phyloP scores from a whole-genome alignment of 2,329 filamentous ascomycete genomes.

The Cadophora luteo-olivacea region DNA sequence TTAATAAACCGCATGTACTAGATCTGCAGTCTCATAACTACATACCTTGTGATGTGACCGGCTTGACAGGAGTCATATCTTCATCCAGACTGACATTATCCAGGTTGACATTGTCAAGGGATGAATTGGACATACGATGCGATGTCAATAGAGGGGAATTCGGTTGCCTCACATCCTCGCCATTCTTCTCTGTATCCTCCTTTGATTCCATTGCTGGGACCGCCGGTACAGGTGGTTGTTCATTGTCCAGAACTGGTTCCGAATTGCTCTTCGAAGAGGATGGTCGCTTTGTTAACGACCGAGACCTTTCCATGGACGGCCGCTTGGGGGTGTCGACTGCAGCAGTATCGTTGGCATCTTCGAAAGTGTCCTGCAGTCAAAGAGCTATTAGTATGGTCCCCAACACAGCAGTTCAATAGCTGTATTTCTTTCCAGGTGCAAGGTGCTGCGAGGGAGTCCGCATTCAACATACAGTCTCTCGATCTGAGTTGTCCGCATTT shows the following conservation, averaged over 20 bases:
- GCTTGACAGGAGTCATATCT: slow-evolving; percentile 40
- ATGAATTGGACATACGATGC: slow-evolving; percentile 61
- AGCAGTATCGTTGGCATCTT: slow-evolving; percentile 74
- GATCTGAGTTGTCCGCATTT: slow-evolving; percentile 31
- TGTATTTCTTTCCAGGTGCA: slow-evolving; percentile 16
- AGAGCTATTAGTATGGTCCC: slow-evolving; percentile 24
- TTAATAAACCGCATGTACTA: slow-evolving; percentile 5
- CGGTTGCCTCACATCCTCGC: slow-evolving; percentile 39
- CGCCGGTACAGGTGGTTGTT: slow-evolving; percentile 32
- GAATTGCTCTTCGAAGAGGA: slow-evolving; percentile 43
- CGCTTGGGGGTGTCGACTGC: slow-evolving; percentile 31
- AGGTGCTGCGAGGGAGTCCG: neutral
- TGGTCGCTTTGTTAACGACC: slow-evolving; percentile 50
- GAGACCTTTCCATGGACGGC: slow-evolving; percentile 37
- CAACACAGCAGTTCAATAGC: slow-evolving; percentile 4
- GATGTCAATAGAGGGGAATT: slow-evolving; percentile 56
- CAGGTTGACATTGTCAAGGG: slow-evolving; percentile 66
- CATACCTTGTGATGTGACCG: slow-evolving; percentile 31
- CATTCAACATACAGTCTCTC: slow-evolving; percentile 33
- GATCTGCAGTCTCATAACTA: neutral
- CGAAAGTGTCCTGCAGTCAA: slow-evolving; percentile 71
- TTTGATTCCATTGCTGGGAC: slow-evolving; percentile 38
- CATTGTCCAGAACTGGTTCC: slow-evolving; percentile 41
- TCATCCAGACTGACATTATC: slow-evolving; percentile 57
- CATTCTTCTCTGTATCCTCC: slow-evolving; percentile 39